Conservation (phyloP, 208 protist species). For the Leptomonas seymouri region DNA sequence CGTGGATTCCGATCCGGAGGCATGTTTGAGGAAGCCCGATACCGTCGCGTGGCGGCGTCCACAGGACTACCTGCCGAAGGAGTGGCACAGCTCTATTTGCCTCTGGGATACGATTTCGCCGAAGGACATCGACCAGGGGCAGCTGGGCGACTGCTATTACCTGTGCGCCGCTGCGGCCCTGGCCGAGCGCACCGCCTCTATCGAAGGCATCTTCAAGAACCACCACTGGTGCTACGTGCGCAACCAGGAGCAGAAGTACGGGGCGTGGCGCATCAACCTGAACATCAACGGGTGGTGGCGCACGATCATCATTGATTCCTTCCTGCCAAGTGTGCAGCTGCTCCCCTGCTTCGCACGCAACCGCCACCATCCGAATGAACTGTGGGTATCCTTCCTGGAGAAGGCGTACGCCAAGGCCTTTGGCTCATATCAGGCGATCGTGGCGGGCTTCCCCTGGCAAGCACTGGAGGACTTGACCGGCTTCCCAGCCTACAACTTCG, state of each 20-base stretch:
- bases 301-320: slow-evolving; percentile 68
- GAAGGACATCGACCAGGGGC: slow-evolving; percentile 71
- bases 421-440: slow-evolving; percentile 78
- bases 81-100: slow-evolving; percentile 46
- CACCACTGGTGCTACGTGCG: slow-evolving; percentile 39
- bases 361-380: slow-evolving; percentile 51
- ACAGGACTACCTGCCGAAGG: slow-evolving; percentile 50
- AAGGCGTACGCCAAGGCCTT: slow-evolving; percentile 89
- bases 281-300: slow-evolving; percentile 75
- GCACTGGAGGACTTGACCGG: slow-evolving; percentile 75
- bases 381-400: slow-evolving; percentile 80
- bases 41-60: slow-evolving; percentile 55
- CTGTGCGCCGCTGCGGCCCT: slow-evolving; percentile 54
- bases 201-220: slow-evolving; percentile 57
- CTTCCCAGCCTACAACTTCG: slow-evolving; percentile 51
- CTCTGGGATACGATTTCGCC: slow-evolving; percentile 46
- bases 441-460: slow-evolving; percentile 53
- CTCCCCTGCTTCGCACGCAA: slow-evolving; percentile 56
- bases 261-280: slow-evolving; percentile 58
- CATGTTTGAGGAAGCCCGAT: slow-evolving; percentile 30
- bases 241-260: slow-evolving; percentile 48
- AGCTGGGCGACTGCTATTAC: slow-evolving; percentile 76
- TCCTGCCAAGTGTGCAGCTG: slow-evolving; percentile 51
- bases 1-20: slow-evolving; percentile 36
- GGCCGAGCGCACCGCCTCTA: slow-evolving; percentile 40